Evolutionary conservation across 2,329 filamentous ascomycete genomes (phyloP), one percentile per base, ranked within the genome.

Genomic region (Aspergillus pseudoterreus): DNA sequence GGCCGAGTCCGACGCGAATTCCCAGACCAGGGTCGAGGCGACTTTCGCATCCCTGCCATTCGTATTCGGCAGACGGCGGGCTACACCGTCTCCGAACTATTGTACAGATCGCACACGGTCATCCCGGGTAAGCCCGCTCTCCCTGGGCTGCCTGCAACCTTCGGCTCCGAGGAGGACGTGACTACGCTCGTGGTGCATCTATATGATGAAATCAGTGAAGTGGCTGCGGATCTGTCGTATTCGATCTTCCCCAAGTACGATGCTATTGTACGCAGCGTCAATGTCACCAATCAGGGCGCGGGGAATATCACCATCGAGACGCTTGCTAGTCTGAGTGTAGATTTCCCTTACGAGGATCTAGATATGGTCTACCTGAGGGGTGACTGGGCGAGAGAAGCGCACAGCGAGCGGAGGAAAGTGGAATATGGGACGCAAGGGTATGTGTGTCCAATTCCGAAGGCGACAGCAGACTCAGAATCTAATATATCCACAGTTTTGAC

Each of bases 1-100:
- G 77, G 76, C 10, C 81, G 80, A 38, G 63, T 77, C 14, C 77
- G 81, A n/a, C 78, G 84, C 27, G 84, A 86, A 61, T 85, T 84
- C 49, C 84, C 84, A 1, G 83, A 87, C 53, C 70, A 83, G 4
- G 83, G 84, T 1, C 77, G 83, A 6, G 83, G 83, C n/a, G 84
- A 87, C 60, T 83, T 84, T 56, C 77, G 84, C 3, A 69, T 78
- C 2, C 84, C 84, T 0, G 83, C 84, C 0, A 75, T 86, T 11
- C 78, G 81, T 33, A 82, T 87, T 58, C 74, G 76, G 48, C 82
- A 87, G 58, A 70, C 77, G 2, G 75, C 75, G 14, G 83, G 83
- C 24, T 76, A 82, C 53, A 84, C 82, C 0, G 76, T 86, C 12
- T 81, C 78, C 6, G 77, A 79, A 6, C 78, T 86, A 52, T 72